A percentile compares a stretch with the other conserved stretches of the same genome.
Evolutionary conservation across 2,329 filamentous ascomycete species (phyloP).

Genomic region (Pseudogymnoascus sp.): DNA sequence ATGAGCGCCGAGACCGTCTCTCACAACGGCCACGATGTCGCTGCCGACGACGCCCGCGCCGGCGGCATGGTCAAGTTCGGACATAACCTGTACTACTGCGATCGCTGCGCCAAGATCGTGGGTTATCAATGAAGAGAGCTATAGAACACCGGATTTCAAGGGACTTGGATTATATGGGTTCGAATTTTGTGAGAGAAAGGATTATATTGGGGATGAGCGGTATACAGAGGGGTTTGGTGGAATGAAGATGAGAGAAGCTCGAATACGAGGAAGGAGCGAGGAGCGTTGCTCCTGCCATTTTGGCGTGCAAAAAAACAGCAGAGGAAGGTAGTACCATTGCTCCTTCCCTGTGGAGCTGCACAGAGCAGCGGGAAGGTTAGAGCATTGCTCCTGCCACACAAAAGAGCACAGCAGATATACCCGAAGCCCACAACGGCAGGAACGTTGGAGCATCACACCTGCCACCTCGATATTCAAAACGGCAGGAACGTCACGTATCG

Average conservation of each 20-base stretch:
- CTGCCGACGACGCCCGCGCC: constrained; percentile 49
- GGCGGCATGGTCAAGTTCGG: constrained; percentile 60
- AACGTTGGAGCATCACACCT: background rate
- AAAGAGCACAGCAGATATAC: background rate
- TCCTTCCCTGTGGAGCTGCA: background rate
- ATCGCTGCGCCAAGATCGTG: constrained; percentile 56
- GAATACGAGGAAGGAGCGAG: background rate
- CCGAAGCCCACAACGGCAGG: background rate
- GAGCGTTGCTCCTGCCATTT: background rate
- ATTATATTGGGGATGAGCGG: background rate
- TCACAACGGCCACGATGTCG: constrained; percentile 18
- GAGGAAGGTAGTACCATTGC: background rate
- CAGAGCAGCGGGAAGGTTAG: background rate
- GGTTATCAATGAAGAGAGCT: constrained; percentile 49
- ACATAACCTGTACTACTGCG: constrained; percentile 61
- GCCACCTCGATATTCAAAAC: background rate
- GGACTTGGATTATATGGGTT: background rate
- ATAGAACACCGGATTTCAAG: background rate
- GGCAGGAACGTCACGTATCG: background rate
- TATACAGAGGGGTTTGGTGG: background rate
- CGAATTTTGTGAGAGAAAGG: background rate
- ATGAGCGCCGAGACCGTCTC: constrained; percentile 54
- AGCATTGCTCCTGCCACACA: background rate
- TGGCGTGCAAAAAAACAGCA: background rate
- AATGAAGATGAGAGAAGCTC: background rate